These are phyloP conservation scores for Talaromyces proteolyticus DNA, from an alignment of 495 filamentous ascomycete genomes.

Conservation along the genomic window DNA sequence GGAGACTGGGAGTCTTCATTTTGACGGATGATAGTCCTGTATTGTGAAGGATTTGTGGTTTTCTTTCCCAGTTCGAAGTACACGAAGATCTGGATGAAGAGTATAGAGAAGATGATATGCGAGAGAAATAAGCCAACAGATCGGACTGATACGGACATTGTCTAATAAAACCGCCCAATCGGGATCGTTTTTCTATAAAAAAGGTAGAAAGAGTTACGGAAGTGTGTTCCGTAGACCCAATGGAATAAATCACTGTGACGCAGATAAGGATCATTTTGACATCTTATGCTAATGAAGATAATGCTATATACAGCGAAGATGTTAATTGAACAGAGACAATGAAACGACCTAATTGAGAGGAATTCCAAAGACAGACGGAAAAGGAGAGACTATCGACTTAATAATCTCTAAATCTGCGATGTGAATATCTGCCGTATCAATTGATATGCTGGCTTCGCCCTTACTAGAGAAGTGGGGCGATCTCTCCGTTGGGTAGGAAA, in stretches of 20 bases:
- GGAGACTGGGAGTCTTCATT: too few species aligned
- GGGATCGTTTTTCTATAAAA: background rate
- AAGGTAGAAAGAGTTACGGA: background rate
- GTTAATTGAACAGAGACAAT: background rate
- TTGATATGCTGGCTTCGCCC: too few species aligned
- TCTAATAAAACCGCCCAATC: background rate
- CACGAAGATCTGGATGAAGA: background rate
- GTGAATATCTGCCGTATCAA: too few species aligned
- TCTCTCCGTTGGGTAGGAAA: too few species aligned
- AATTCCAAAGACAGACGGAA: too few species aligned
- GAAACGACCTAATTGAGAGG: too few species aligned
- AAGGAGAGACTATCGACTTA: too few species aligned
- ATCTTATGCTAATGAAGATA: background rate
- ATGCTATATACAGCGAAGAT: background rate
- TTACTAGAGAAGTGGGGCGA: too few species aligned
- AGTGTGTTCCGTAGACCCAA: background rate
- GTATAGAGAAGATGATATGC: background rate
- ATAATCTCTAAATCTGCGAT: too few species aligned
- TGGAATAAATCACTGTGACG: background rate
- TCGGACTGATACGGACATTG: background rate
- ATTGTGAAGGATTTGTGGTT: background rate
- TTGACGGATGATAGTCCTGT: too few species aligned
- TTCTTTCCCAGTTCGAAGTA: background rate
- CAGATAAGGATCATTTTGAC: background rate
- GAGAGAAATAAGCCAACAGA: background rate